Evolutionary conservation across 495 filamentous ascomycete genomes (phyloP).

Genomic region (Xylaria flabelliformis): DNA sequence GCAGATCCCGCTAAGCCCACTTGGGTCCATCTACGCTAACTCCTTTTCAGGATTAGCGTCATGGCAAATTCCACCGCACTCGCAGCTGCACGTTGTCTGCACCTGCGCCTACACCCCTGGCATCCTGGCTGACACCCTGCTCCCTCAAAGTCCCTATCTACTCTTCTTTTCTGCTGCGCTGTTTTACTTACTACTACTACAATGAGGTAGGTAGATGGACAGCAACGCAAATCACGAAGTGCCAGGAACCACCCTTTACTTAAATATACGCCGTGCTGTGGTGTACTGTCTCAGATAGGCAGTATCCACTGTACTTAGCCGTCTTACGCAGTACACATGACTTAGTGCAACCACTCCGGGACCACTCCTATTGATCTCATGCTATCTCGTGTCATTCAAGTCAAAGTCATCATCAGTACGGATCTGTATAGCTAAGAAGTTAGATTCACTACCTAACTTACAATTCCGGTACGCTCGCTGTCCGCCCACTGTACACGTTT

Average conservation of each 20-base stretch:
- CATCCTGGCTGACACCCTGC: background rate
- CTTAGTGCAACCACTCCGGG: background rate
- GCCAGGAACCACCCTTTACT: background rate
- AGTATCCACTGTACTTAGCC: background rate
- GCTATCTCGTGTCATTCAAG: background rate
- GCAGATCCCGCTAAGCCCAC: conserved; percentile 22
- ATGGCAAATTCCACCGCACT: conserved; percentile 13
- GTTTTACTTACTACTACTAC: background rate
- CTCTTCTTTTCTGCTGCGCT: conserved; percentile 2
- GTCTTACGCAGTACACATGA: background rate
- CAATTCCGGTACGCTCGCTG: background rate
- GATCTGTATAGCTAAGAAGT: background rate
- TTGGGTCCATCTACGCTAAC: background rate
- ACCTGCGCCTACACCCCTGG: background rate
- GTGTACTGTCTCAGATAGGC: background rate
- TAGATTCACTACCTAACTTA: background rate
- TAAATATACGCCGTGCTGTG: background rate
- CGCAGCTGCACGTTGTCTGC: conserved; percentile 3
- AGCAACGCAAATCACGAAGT: conserved; percentile 16
- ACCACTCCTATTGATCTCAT: background rate
- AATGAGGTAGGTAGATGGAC: background rate
- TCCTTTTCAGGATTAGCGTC: background rate
- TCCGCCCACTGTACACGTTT: background rate
- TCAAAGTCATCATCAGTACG: background rate
- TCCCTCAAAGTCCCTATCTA: background rate